These are phyloP conservation scores for Talaromyces nanjingensis DNA, from an alignment of 495 filamentous ascomycete genomes.

Conservation along the genomic window DNA sequence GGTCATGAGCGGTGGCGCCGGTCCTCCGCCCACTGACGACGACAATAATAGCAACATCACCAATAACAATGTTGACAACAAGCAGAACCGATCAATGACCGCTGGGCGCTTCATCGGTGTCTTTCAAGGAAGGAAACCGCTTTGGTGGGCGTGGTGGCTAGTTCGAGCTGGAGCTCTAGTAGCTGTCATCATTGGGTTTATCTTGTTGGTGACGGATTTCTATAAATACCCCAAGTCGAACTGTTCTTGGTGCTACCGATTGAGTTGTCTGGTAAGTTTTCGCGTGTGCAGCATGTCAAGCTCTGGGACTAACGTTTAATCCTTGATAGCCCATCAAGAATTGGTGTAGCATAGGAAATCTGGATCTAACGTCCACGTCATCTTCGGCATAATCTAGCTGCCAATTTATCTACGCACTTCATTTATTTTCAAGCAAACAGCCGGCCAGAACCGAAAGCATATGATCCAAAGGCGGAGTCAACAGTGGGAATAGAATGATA, in stretches of 20 bases:
- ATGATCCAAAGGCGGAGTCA: not conserved
- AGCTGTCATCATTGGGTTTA: slow-evolving; percentile 70
- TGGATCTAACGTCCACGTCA: slow-evolving; percentile 22
- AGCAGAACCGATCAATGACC: slow-evolving; percentile 33
- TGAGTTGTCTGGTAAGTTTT: slow-evolving; percentile 83
- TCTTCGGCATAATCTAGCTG: not conserved
- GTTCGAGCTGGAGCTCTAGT: slow-evolving; percentile 74
- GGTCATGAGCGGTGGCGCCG: slow-evolving; percentile 44
- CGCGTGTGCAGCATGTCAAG: slow-evolving; percentile 7
- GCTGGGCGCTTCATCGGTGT: slow-evolving; percentile 66
- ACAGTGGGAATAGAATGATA: not conserved
- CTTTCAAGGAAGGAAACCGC: slow-evolving; percentile 82
- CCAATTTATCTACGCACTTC: not conserved
- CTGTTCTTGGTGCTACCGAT: slow-evolving; percentile 88
- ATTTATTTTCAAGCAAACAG: not conserved
- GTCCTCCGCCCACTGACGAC: slow-evolving; percentile 12
- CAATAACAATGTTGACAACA: slow-evolving; percentile 22
- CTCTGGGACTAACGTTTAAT: slow-evolving; percentile 19
- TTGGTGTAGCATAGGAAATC: slow-evolving; percentile 68
- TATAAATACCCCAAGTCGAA: slow-evolving; percentile 64
- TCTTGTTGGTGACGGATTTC: slow-evolving; percentile 81
- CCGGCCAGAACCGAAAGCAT: not conserved
- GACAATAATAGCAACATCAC: slow-evolving; percentile 23
- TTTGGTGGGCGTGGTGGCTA: slow-evolving; percentile 99
- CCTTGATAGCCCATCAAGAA: slow-evolving; percentile 56